A percentile compares a stretch with the other conserved stretches of the same genome.
Conservation (phyloP, 1,284 basidiomycete species). For the Moesziomyces antarcticus region DNA sequence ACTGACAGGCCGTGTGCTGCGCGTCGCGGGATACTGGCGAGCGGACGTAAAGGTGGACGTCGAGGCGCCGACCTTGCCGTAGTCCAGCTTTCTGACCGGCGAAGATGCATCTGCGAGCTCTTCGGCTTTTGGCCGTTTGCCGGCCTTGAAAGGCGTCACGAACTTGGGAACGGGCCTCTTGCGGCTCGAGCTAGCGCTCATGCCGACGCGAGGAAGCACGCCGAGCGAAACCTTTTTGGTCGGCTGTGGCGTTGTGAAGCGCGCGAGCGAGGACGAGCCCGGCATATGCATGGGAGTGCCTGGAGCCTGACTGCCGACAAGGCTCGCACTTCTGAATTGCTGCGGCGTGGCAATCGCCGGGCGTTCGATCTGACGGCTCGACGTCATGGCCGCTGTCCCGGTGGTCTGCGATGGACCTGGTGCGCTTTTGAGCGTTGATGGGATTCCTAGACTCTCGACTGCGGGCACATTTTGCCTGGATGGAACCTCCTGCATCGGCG, state of each 20-base stretch:
- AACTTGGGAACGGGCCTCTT: conserved; percentile 40
- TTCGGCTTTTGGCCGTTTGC: conserved; percentile 33
- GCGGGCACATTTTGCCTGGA: conserved; percentile 7
- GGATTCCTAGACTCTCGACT: neutral
- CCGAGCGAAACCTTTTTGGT: conserved; percentile 45
- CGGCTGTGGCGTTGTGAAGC: conserved; percentile 31
- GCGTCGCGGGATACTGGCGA: conserved; percentile 9
- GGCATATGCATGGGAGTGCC: conserved; percentile 20
- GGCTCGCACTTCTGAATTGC: conserved; percentile 5
- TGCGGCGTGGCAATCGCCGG: conserved; percentile 22
- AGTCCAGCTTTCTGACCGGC: conserved; percentile 16
- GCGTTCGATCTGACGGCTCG: conserved; percentile 6
- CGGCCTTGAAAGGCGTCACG: conserved; percentile 54
- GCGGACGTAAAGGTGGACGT: conserved; percentile 1
- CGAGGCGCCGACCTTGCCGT: conserved; percentile 1
- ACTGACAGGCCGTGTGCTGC: neutral
- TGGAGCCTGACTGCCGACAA: conserved; percentile 4
- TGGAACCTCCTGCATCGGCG: conserved; percentile 26
- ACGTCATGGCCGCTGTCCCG: neutral
- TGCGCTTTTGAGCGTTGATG: neutral
- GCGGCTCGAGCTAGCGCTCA: conserved; percentile 22
- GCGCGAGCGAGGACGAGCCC: conserved; percentile 5
- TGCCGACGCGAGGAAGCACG: conserved; percentile 33
- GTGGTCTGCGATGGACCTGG: neutral
- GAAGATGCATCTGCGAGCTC: conserved; percentile 15